phyloP scores from a whole-genome alignment of 768 basidiomycete species.

The Lactarius indigo region DNA sequence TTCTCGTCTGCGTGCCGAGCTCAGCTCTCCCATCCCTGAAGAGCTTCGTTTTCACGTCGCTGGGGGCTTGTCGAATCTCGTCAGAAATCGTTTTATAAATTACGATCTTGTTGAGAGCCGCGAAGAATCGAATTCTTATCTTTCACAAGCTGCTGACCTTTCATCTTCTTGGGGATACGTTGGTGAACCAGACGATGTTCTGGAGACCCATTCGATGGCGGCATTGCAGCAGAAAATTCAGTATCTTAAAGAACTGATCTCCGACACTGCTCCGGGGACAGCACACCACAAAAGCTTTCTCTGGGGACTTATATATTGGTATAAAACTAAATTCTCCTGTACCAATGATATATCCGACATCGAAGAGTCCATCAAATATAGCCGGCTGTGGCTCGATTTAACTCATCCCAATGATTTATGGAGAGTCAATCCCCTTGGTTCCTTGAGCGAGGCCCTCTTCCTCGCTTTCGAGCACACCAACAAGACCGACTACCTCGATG shows the following conservation, averaged over 20 bases:
- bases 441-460: slow-evolving; percentile 2
- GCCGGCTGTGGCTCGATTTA: background rate
- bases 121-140: background rate
- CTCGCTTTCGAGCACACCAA: slow-evolving; percentile 1
- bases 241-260: slow-evolving; percentile 1
- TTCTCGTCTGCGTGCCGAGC: background rate
- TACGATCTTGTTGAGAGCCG: background rate
- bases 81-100: background rate
- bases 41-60: background rate
- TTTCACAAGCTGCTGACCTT: background rate
- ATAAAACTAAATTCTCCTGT: slow-evolving; percentile 2
- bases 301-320: background rate
- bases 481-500: slow-evolving; percentile 3
- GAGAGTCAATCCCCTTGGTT: background rate
- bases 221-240: background rate
- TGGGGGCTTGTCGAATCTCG: background rate
- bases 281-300: background rate
- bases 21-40: background rate
- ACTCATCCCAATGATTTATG: background rate
- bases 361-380: background rate
- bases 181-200: background rate
- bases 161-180: background rate
- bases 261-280: background rate
- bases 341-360: slow-evolving; percentile 1
- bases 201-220: background rate